Base-by-base conservation (phyloP, 2,329 filamentous ascomycete species). In the Alternaria ethzedia region DNA sequence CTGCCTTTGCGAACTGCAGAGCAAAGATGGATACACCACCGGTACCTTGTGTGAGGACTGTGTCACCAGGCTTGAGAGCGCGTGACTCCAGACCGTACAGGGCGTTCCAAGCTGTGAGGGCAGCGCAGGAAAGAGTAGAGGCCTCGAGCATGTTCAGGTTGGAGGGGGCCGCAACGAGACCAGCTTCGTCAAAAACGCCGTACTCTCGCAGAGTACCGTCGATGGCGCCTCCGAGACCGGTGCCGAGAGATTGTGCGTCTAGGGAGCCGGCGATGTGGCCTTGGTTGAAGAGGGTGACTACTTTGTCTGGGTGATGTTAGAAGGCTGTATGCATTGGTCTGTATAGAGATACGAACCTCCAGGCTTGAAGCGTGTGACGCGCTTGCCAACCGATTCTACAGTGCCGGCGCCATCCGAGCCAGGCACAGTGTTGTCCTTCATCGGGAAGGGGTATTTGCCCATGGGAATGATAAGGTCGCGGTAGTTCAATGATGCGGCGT, bases 191-290 rank as follows among this genome's bases (percentile, higher is more conserved):
- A 75, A 91, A 93, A 11, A 88, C 86, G 63, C 82, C 91, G 68
- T 91, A 89, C 69, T 90, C 83, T 47, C 90, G 86, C 25, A 95
- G 84, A 0, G 86, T 86, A 61, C 92, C 92, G 71, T 94, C 87
- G 1, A 91, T 59, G 11, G 83, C 83, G 52, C 90, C 91, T 58
- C 92, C 92, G 2, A 94, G 85, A 3, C 90, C 90, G 1, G 88
- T 88, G 1, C 64, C 58, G 5, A 83, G 65, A 28, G 76, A 74
- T 15, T 74, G 50, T 17, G 65, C 68, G 26, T 81, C 80, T 17
- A 87, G 76, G 2, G 80, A 80, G 46, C 85, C 86, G 25, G 80
- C 85, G 55, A 87, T 80, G 70, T 88, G 87, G 11, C 75, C 81
- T 73, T 88, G 86, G 74, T 86, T 88, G 83, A 91, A 91, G 68